Evolutionary conservation across 1,139 yeast species (phyloP), one percentile per base, ranked within the genome.

Genomic region (Geotrichum phurueaensis): DNA sequence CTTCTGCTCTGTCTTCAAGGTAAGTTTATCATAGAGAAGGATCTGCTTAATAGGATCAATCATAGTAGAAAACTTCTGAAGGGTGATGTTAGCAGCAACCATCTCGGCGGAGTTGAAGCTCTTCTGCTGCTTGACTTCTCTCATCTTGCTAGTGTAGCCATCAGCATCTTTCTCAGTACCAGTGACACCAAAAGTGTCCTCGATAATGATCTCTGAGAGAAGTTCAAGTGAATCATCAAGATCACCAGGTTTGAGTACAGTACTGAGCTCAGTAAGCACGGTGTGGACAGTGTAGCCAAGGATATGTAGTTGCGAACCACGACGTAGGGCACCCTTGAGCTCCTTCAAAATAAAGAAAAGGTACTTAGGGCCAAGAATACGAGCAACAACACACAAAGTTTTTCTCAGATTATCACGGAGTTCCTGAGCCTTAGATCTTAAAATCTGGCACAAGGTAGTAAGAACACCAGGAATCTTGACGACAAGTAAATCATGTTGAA

Each of bases 151-250:
- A 58, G 83, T 84, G 70, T 94, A 94, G 31, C 92, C 97, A 65
- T 91, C 97, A 18, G 95, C 92, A 67, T 94, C 99, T 71, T 95
- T 94, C 70, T 94, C 99, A 69, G 87, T 87, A 48, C 97, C 96
- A 9, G 96, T 90, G 5, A 87, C 83, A 20, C 99, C 99, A 74
- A 94, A 92, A 2, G 85, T 82, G 69, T 94, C 97, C 70, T 91
- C 96, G 96, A 94, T 92, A 45, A 92, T 81, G 45, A 91, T 79
- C 31, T 83, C 85, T 64, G 87, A 85, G 20, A 92, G 75, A 58
- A 87, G 68, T 2, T 76, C 76, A 7, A 86, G 82, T 25, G 87
- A 81, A 25, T 84, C 87, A 71, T 91, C 94, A 56, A 94, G 76
- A 64, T 89, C 96, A 5, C 96, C 96, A 63, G 83, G 88, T 1